Conservation (phyloP, 2,329 filamentous ascomycete genomes). For the Bipolaris victoriae region DNA sequence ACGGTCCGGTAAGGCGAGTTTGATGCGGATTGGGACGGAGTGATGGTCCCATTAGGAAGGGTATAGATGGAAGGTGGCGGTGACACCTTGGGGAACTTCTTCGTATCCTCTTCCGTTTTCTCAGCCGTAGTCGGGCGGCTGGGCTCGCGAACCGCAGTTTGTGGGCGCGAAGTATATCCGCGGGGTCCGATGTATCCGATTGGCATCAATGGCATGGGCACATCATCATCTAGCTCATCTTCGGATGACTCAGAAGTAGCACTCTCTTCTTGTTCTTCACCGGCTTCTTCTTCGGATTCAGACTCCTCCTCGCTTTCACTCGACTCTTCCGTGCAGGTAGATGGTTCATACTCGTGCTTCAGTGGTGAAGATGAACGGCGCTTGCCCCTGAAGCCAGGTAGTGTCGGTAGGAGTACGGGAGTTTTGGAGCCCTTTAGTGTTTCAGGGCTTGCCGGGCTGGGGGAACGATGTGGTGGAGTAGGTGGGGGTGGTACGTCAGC, state of each 20-base stretch:
- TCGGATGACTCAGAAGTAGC: constrained; percentile 60
- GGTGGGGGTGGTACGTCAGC: constrained; percentile 45
- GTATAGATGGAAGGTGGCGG: constrained; percentile 50
- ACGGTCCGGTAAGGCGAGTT: constrained; percentile 70
- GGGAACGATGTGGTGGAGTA: constrained; percentile 59
- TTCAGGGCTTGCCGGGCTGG: constrained; percentile 57
- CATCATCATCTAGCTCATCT: constrained; percentile 61
- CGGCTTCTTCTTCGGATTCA: constrained; percentile 48
- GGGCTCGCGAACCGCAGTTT: constrained; percentile 18
- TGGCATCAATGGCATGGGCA: constrained; percentile 48
- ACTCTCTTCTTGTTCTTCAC: constrained; percentile 57
- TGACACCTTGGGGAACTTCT: constrained; percentile 52
- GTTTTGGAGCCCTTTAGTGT: constrained; percentile 53
- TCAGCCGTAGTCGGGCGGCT: constrained; percentile 16
- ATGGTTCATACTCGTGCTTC: constrained; percentile 96
- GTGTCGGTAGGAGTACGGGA: constrained; percentile 57
- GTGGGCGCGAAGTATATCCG: constrained; percentile 22
- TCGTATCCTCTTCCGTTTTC: constrained; percentile 32
- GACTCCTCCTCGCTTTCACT: constrained; percentile 63
- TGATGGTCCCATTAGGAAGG: constrained; percentile 61
- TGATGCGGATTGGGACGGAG: constrained; percentile 82
- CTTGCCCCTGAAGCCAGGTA: constrained; percentile 55
- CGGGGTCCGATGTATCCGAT: constrained; percentile 29
- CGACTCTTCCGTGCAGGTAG: constrained; percentile 69
- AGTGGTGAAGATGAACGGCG: constrained; percentile 87